These are phyloP conservation scores for Skeletonema marinoi DNA, from an alignment of 108 stramenopile genomes.

Conservation along the genomic window DNA sequence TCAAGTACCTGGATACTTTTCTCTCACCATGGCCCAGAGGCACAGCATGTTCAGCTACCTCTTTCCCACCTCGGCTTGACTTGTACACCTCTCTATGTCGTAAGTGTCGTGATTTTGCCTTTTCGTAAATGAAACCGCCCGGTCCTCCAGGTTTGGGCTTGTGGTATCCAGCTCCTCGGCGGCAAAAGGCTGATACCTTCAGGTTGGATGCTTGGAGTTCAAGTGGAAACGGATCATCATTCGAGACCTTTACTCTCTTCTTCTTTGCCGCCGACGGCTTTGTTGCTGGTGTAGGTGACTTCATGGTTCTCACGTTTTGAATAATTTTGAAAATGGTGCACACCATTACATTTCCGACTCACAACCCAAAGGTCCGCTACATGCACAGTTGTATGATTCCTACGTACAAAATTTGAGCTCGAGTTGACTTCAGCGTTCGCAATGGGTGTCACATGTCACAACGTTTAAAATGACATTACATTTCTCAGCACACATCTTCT, in stretches of 20 bases:
- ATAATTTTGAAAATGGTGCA: too few species aligned
- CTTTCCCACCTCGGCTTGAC: conserved; percentile 16
- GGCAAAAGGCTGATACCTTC: background rate
- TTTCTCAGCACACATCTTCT: too few species aligned
- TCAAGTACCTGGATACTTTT: background rate
- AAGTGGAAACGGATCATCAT: background rate
- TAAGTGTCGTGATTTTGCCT: conserved; percentile 9
- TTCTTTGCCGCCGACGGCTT: background rate
- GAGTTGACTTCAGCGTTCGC: too few species aligned
- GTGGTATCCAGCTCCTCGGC: background rate
- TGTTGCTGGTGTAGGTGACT: background rate
- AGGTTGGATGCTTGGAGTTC: background rate
- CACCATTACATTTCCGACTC: too few species aligned
- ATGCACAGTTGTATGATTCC: too few species aligned
- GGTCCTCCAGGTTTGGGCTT: background rate
- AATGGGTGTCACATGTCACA: too few species aligned
- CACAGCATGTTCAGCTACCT: conserved; percentile 15
- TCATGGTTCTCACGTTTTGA: too few species aligned
- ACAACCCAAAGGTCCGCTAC: too few species aligned
- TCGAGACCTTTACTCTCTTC: background rate
- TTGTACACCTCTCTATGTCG: conserved; percentile 19
- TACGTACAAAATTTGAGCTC: too few species aligned
- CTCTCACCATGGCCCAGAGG: conserved; percentile 11
- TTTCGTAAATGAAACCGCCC: conserved; percentile 20
- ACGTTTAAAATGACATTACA: too few species aligned